Evolutionary conservation across 768 basidiomycete genomes (phyloP).

Genomic region (Strobilomyces dryophilus): DNA sequence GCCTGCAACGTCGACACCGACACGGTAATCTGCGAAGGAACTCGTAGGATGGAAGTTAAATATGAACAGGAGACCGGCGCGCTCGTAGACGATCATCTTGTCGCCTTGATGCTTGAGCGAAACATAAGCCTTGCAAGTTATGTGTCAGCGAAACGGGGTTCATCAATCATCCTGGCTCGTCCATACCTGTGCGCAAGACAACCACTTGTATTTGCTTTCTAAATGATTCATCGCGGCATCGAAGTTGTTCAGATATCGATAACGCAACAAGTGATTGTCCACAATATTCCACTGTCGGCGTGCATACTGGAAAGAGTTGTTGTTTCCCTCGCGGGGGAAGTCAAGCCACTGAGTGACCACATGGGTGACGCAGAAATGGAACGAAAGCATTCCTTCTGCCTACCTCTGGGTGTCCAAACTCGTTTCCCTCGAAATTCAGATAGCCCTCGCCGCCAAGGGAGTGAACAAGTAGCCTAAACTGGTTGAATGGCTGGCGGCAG

Average conservation of each 20-base stretch:
- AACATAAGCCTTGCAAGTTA: conserved; percentile 64
- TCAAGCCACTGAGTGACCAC: conserved; percentile 80
- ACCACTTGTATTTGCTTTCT: conserved; percentile 82
- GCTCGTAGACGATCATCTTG: conserved; percentile 92
- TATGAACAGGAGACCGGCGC: conserved; percentile 88
- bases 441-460: conserved; percentile 96
- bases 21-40: conserved; percentile 90
- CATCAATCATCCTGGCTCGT: neutral
- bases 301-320: conserved; percentile 95
- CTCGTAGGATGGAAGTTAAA: conserved; percentile 96
- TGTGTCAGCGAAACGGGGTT: conserved; percentile 6
- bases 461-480: conserved; percentile 75
- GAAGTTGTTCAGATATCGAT: conserved; percentile 91
- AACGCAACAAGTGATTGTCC: conserved; percentile 83
- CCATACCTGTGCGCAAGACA: conserved; percentile 70
- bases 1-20: conserved; percentile 83
- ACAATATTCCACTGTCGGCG: conserved; percentile 95
- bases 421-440: conserved; percentile 96
- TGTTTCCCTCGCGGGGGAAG: conserved; percentile 95
- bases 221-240: conserved; percentile 88
- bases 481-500: neutral
- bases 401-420: conserved; percentile 97
- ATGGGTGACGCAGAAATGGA: neutral
- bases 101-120: conserved; percentile 92
- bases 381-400: conserved; percentile 10